Conservation (phyloP, 441 rosid species). For the Brassica hybrid region DNA sequence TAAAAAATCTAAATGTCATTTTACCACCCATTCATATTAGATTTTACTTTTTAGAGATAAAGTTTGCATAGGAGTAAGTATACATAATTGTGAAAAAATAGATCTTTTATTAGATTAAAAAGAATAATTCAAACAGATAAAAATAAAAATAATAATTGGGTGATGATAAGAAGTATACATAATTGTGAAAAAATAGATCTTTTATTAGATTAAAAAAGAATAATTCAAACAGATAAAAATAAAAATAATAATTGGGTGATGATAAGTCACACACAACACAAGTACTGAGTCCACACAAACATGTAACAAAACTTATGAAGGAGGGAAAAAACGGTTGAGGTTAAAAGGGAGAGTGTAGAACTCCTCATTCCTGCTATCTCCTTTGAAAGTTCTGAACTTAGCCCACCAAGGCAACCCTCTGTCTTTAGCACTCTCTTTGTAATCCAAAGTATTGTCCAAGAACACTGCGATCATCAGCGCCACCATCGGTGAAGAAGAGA, state of each 20-base stretch:
- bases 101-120: constrained; percentile 15
- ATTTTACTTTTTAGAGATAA: neutral
- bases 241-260: constrained; percentile 39
- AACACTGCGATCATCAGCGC: constrained; percentile 82
- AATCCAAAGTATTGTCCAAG: constrained; percentile 94
- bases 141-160: constrained; percentile 31
- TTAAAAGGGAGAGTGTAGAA: constrained; percentile 97
- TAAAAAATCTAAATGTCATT: constrained; percentile 9
- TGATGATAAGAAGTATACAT: constrained; percentile 28
- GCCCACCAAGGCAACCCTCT: constrained; percentile 99
- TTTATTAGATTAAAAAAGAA: constrained; percentile 20
- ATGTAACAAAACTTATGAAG: constrained; percentile 54
- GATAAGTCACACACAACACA: constrained; percentile 35
- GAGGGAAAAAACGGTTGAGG: constrained; percentile 97
- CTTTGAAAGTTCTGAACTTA: constrained; percentile 89
- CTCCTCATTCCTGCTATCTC: constrained; percentile 93
- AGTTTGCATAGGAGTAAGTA: neutral
- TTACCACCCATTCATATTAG: constrained; percentile 17
- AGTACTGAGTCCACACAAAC: neutral
- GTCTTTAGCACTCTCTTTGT: constrained; percentile 87
- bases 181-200: neutral
- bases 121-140: constrained; percentile 27
- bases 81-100: neutral
- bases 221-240: constrained; percentile 24
- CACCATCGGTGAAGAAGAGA: constrained; percentile 92